Percentiles rank a stretch among this genome's conserved stretches.
Conservation (phyloP, 495 filamentous ascomycete genomes). For the Annulohypoxylon moriforme region DNA sequence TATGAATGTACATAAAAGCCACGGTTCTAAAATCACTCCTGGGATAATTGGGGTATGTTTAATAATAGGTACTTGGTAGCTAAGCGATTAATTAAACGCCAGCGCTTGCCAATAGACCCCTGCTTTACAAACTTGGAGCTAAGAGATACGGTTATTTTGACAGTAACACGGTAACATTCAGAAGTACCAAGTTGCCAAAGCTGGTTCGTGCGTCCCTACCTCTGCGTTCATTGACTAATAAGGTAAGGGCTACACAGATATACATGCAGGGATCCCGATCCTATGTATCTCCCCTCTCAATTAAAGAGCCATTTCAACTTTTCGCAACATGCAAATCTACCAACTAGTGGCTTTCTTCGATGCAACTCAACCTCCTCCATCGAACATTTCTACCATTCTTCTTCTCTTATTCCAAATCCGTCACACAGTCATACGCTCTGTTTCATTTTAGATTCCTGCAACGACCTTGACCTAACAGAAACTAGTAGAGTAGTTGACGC, state of each 20-base stretch:
- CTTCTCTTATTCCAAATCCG: slow-evolving; percentile 41
- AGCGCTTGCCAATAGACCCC: slow-evolving; percentile 32
- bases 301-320: slow-evolving; percentile 19
- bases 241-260: slow-evolving; percentile 27
- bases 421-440: slow-evolving; percentile 35
- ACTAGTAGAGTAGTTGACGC: slow-evolving; percentile 27
- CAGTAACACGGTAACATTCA: slow-evolving; percentile 25
- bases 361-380: slow-evolving; percentile 27
- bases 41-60: neutral
- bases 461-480: slow-evolving; percentile 16
- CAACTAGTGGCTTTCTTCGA: slow-evolving; percentile 19
- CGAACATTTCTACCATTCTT: slow-evolving; percentile 42
- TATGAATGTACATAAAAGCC: neutral
- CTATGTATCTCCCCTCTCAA: slow-evolving; percentile 33
- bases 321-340: slow-evolving; percentile 10
- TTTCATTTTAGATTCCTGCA: slow-evolving; percentile 42
- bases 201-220: slow-evolving; percentile 36
- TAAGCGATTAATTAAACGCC: slow-evolving; percentile 44
- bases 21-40: slow-evolving; percentile 28
- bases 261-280: slow-evolving; percentile 31
- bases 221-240: slow-evolving; percentile 39
- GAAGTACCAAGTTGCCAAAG: slow-evolving; percentile 38
- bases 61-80: slow-evolving; percentile 7
- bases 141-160: slow-evolving; percentile 26
- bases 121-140: slow-evolving; percentile 23